phyloP scores from a whole-genome alignment of 495 filamentous ascomycete species.

The Tirmania nivea region DNA sequence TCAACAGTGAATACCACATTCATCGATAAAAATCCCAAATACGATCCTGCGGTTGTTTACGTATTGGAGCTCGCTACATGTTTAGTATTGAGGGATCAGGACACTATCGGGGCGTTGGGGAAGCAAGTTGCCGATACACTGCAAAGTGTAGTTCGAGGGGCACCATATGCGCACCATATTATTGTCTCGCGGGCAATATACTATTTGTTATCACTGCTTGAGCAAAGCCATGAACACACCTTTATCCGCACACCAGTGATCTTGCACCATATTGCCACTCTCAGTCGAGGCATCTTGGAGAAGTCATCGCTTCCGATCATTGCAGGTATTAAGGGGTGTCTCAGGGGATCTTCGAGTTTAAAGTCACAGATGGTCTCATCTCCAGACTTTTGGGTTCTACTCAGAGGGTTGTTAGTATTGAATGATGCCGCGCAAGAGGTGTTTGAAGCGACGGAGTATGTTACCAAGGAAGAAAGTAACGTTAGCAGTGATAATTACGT shows the following conservation, averaged over 20 bases:
- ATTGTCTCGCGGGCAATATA: slow-evolving; percentile 63
- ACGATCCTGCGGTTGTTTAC: slow-evolving; percentile 74
- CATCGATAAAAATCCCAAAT: slow-evolving; percentile 33
- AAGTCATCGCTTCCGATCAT: slow-evolving; percentile 53
- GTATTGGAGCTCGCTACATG: slow-evolving; percentile 75
- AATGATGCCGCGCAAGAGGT: slow-evolving; percentile 50
- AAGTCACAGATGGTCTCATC: slow-evolving; percentile 85
- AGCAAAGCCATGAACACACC: slow-evolving; percentile 74
- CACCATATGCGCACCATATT: slow-evolving; percentile 52
- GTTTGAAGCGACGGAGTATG: slow-evolving; percentile 58
- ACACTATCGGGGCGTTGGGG: slow-evolving; percentile 48
- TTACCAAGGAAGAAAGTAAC: slow-evolving; percentile 42
- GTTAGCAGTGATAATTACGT: slow-evolving; percentile 94
- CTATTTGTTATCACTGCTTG: slow-evolving; percentile 65
- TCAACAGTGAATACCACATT: slow-evolving; percentile 32
- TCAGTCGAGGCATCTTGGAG: slow-evolving; percentile 53
- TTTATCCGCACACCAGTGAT: slow-evolving; percentile 84
- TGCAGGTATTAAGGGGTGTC: slow-evolving; percentile 58
- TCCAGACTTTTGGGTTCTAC: slow-evolving; percentile 90
- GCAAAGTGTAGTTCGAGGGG: slow-evolving; percentile 60
- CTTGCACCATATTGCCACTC: slow-evolving; percentile 72
- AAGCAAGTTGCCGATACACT: slow-evolving; percentile 59
- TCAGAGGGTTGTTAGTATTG: slow-evolving; percentile 48
- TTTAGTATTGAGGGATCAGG: slow-evolving; percentile 52
- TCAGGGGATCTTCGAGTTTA: slow-evolving; percentile 46